Conservation (phyloP, 2,329 filamentous ascomycete genomes). For the Dactylellina drechsleri region DNA sequence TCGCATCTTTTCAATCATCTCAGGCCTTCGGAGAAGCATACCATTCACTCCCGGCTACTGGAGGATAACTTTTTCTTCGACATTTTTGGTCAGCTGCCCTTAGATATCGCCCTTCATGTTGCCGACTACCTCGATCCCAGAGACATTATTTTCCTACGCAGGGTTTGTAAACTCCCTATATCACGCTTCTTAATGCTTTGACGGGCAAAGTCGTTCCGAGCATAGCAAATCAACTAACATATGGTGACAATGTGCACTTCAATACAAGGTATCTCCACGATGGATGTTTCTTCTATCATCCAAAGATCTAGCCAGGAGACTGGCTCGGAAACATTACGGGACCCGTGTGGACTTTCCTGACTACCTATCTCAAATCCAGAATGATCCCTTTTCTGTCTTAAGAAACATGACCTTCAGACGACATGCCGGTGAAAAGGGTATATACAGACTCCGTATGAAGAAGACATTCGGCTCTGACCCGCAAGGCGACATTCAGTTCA, state of each 20-base stretch:
- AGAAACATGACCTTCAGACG: conserved; percentile 39
- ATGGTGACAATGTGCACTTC: not conserved
- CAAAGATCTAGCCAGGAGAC: conserved; percentile 8
- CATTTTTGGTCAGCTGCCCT: conserved; percentile 30
- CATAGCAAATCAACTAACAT: no score
- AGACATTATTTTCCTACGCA: conserved; percentile 27
- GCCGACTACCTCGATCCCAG: conserved; percentile 30
- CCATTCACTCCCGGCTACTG: conserved; percentile 14
- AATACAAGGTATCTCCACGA: conserved; percentile 38
- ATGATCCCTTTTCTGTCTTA: conserved; percentile 23
- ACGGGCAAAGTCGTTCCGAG: no score
- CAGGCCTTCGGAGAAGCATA: conserved; percentile 34
- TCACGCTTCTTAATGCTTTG: not conserved
- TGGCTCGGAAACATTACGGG: conserved; percentile 17
- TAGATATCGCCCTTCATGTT: conserved; percentile 32
- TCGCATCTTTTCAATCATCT: conserved; percentile 15
- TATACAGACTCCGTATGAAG: conserved; percentile 20
- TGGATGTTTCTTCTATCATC: conserved; percentile 38
- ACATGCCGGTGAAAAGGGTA: conserved; percentile 17
- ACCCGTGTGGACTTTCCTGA: conserved; percentile 18
- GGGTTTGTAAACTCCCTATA: conserved; percentile 8
- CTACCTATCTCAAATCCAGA: conserved; percentile 17
- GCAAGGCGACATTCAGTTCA: not conserved
- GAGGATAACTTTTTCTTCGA: conserved; percentile 27
- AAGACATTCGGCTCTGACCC: not conserved